phyloP scores from a whole-genome alignment of 306 rosid genomes.

The Delonix regia region DNA sequence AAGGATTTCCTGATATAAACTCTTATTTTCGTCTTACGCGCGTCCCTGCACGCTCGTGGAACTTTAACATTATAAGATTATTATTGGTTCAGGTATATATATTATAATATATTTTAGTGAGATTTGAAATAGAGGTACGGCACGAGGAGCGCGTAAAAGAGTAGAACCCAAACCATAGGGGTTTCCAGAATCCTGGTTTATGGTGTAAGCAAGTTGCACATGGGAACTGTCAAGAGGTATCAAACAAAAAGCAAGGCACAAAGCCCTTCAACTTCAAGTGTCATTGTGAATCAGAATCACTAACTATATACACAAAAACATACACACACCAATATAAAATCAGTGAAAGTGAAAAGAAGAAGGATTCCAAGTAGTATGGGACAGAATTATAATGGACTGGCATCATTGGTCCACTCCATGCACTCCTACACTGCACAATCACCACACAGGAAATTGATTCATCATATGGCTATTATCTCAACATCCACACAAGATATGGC shows the following conservation, averaged over 20 bases:
- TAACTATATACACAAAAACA: not conserved
- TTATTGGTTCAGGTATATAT: too few species aligned
- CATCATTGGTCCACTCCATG: conserved; percentile 41
- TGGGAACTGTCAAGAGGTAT: conserved; percentile 9
- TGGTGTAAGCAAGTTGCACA: conserved; percentile 42
- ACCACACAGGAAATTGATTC: not conserved
- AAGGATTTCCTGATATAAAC: not conserved
- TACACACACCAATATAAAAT: not conserved
- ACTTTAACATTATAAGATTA: not conserved
- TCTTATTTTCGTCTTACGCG: not conserved
- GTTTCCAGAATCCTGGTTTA: conserved; percentile 17
- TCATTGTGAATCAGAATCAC: not conserved
- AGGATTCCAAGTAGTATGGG: conserved; percentile 40
- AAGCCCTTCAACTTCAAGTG: not conserved
- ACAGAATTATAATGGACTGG: conserved; percentile 30
- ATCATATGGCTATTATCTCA: not conserved
- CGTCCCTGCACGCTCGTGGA: not conserved
- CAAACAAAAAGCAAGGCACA: conserved; percentile 36
- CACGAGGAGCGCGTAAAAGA: not conserved
- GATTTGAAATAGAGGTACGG: not conserved
- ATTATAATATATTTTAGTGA: too few species aligned
- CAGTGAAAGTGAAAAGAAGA: not conserved
- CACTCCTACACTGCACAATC: not conserved
- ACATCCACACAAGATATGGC: conserved; percentile 17
- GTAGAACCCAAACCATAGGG: not conserved